phyloP scores from a whole-genome alignment of 179 eudicot genomes.

The Amaranthus tricolor region DNA sequence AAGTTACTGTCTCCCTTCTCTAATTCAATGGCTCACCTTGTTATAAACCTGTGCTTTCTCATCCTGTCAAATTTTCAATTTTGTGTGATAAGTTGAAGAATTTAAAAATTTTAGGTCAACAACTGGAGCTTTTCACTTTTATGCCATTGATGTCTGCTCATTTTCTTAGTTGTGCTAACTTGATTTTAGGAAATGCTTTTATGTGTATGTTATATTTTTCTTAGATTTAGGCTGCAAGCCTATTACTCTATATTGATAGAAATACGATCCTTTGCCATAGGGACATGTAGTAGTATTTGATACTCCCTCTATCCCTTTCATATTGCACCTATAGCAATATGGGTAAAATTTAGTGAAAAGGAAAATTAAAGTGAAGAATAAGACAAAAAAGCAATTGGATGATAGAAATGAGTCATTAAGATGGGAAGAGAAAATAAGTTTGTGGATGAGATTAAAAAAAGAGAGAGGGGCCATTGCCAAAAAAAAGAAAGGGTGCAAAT shows the following conservation, averaged over 20 bases:
- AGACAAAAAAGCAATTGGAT: too few relatives aligned
- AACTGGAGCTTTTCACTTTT: background rate
- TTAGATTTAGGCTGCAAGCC: background rate
- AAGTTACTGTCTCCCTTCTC: conserved; percentile 34
- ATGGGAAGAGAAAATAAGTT: too few relatives aligned
- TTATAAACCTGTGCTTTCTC: background rate
- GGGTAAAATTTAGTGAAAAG: too few relatives aligned
- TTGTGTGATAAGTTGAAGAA: background rate
- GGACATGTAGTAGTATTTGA: background rate
- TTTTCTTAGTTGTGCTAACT: background rate
- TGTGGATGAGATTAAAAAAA: too few relatives aligned
- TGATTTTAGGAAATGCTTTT: background rate
- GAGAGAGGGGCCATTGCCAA: too few relatives aligned
- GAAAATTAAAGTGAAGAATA: too few relatives aligned
- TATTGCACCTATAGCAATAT: too few relatives aligned
- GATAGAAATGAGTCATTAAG: too few relatives aligned
- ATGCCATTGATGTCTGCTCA: conserved; percentile 1
- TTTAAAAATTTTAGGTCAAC: background rate
- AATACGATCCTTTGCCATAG: background rate
- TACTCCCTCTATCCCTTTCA: background rate
- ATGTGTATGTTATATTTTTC: background rate
- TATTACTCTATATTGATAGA: background rate
- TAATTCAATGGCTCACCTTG: background rate
- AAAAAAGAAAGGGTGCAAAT: too few relatives aligned
- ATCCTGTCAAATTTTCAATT: background rate